Conservation (phyloP, 2,329 filamentous ascomycete species). For the Elsinoe fawcettii region DNA sequence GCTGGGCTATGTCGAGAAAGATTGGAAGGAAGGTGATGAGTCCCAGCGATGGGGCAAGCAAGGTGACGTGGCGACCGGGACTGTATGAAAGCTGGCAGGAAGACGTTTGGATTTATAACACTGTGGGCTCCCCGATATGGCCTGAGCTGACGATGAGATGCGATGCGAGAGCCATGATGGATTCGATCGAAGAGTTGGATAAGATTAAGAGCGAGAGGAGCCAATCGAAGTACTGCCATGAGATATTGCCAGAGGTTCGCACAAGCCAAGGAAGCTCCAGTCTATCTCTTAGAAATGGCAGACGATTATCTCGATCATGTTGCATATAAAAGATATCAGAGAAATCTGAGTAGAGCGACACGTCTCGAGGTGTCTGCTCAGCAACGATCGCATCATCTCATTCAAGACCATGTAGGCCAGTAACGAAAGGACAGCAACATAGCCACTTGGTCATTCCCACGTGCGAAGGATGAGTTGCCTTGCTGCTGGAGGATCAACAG, state of each 20-base stretch:
- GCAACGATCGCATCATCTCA: not conserved
- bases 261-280: too few relatives aligned
- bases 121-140: not conserved
- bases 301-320: too few relatives aligned
- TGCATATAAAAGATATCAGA: too few relatives aligned
- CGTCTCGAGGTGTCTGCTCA: too few relatives aligned
- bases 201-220: not conserved
- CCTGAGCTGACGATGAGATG: not conserved
- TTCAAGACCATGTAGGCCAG: not conserved
- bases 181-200: not conserved
- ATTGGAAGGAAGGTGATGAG: slow-evolving; percentile 80
- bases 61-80: slow-evolving; percentile 11
- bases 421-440: not conserved
- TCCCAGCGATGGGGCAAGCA: slow-evolving; percentile 65
- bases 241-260: too few relatives aligned
- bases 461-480: not conserved
- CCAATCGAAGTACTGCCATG: not conserved
- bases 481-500: not conserved
- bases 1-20: slow-evolving; percentile 77
- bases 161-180: not conserved
- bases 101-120: not conserved
- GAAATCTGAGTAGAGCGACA: too few relatives aligned
- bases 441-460: slow-evolving; percentile 6
- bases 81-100: not conserved
- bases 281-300: too few relatives aligned